Percentiles rank a stretch among this genome's conserved stretches.
Conservation (phyloP, 192 early-diverging fungal genomes). For the Rhizophagus prolifer region DNA sequence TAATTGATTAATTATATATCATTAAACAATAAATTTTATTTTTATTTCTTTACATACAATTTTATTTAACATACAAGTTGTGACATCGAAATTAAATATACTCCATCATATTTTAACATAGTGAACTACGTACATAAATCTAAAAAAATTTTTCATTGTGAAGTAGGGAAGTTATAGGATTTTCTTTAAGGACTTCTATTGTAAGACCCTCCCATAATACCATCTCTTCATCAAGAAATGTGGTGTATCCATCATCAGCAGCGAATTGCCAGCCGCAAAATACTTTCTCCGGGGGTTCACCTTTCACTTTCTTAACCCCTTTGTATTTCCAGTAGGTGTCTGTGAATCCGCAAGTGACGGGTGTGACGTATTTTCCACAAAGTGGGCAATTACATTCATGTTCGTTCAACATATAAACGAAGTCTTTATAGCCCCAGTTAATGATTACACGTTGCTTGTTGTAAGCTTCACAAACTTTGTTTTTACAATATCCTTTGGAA, state of each 20-base stretch:
- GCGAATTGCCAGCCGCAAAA: not conserved
- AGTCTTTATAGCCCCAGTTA: not conserved
- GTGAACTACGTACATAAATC: too few relatives aligned
- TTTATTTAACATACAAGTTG: too few relatives aligned
- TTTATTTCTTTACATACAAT: too few relatives aligned
- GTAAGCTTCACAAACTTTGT: not conserved
- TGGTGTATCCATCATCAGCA: not conserved
- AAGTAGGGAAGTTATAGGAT: too few relatives aligned
- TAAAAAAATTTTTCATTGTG: too few relatives aligned
- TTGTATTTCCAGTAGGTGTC: slow-evolving; percentile 4
- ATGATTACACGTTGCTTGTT: not conserved
- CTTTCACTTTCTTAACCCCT: not conserved
- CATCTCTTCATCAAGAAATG: not conserved
- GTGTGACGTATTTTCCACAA: not conserved
- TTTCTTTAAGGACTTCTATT: not conserved
- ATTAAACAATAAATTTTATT: too few relatives aligned
- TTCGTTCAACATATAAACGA: not conserved
- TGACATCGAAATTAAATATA: too few relatives aligned
- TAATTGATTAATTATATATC: too few relatives aligned
- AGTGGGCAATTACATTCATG: not conserved
- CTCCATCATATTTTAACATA: too few relatives aligned
- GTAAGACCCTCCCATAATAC: not conserved
- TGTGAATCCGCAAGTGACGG: not conserved
- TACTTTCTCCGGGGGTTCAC: not conserved
- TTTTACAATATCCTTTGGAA: slow-evolving; percentile 12